Evolutionary conservation across 2,329 filamentous ascomycete genomes (phyloP).

Genomic region (Talaromyces pinophilus): DNA sequence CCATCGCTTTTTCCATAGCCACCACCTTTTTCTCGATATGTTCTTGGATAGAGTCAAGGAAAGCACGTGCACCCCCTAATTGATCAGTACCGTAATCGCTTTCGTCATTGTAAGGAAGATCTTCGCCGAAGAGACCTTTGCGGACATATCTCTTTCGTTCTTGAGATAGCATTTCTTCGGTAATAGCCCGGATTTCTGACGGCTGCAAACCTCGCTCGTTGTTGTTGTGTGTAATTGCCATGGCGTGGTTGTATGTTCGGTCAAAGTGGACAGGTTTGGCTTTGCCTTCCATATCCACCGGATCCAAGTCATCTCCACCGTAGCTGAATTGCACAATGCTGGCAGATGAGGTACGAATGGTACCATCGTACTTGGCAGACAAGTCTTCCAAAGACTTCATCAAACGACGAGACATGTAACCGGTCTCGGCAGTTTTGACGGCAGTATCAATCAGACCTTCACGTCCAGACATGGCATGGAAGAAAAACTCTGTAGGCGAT

Average conservation of each 20-base stretch:
- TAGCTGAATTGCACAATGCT: conserved; percentile 96
- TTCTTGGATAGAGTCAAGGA: conserved; percentile 73
- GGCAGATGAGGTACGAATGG: conserved; percentile 85
- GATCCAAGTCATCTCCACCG: conserved; percentile 91
- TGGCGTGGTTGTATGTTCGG: conserved; percentile 80
- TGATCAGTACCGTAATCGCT: conserved; percentile 71
- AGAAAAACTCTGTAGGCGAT: conserved; percentile 88
- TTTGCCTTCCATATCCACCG: conserved; percentile 94
- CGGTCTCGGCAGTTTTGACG: conserved; percentile 97
- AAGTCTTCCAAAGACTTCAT: conserved; percentile 98
- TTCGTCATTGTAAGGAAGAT: conserved; percentile 68
- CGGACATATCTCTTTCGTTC: conserved; percentile 67
- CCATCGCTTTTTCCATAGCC: conserved; percentile 53
- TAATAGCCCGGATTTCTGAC: conserved; percentile 69
- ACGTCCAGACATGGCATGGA: conserved; percentile 97
- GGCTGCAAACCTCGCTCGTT: conserved; percentile 71
- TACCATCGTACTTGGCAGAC: conserved; percentile 90
- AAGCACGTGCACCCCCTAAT: conserved; percentile 78
- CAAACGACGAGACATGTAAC: conserved; percentile 95
- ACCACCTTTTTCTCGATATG: conserved; percentile 67
- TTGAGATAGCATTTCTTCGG: conserved; percentile 65
- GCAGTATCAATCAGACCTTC: conserved; percentile 98
- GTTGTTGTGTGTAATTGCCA: conserved; percentile 77
- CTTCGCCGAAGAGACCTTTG: conserved; percentile 62
- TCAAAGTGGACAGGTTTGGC: conserved; percentile 91